These are phyloP conservation scores for Medakamo hakoo DNA, from an alignment of 139 green algal genomes.

Conservation along the genomic window DNA sequence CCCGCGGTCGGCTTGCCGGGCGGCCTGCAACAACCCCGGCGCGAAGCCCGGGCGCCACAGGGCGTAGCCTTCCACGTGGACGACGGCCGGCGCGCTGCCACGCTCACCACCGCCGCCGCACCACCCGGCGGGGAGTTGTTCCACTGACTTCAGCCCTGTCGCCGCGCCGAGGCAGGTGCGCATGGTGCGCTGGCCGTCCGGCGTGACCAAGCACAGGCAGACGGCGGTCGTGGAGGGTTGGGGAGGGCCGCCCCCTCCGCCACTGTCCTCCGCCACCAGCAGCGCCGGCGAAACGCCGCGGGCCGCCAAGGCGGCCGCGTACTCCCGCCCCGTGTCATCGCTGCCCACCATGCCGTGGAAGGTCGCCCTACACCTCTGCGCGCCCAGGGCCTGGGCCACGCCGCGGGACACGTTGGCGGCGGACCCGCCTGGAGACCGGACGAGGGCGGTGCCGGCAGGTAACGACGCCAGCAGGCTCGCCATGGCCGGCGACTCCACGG, in stretches of 20 bases:
- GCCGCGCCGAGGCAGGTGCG: slow-evolving; percentile 66
- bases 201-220: slow-evolving; percentile 52
- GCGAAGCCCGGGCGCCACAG: slow-evolving; percentile 36
- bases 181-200: slow-evolving; percentile 81
- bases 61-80: slow-evolving; percentile 74
- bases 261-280: slow-evolving; percentile 18
- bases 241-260: slow-evolving; percentile 2
- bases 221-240: slow-evolving; percentile 26
- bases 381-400: slow-evolving; percentile 16
- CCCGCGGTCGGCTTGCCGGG: slow-evolving; percentile 4
- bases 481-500: slow-evolving; percentile 8
- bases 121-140: slow-evolving; percentile 25
- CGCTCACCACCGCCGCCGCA: not conserved
- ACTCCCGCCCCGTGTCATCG: slow-evolving; percentile 35
- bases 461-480: slow-evolving; percentile 5
- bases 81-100: slow-evolving; percentile 6
- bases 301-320: slow-evolving; percentile 26
- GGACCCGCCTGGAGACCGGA: slow-evolving; percentile 46
- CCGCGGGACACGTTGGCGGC: slow-evolving; percentile 57
- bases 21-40: slow-evolving; percentile 10
- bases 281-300: slow-evolving; percentile 36
- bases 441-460: slow-evolving; percentile 7
- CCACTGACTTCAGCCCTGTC: slow-evolving; percentile 21
- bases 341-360: slow-evolving; percentile 52
- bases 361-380: not conserved